These are phyloP conservation scores for Yamadazyma sp. DNA, from an alignment of 1,139 yeast genomes.

Conservation along the genomic window DNA sequence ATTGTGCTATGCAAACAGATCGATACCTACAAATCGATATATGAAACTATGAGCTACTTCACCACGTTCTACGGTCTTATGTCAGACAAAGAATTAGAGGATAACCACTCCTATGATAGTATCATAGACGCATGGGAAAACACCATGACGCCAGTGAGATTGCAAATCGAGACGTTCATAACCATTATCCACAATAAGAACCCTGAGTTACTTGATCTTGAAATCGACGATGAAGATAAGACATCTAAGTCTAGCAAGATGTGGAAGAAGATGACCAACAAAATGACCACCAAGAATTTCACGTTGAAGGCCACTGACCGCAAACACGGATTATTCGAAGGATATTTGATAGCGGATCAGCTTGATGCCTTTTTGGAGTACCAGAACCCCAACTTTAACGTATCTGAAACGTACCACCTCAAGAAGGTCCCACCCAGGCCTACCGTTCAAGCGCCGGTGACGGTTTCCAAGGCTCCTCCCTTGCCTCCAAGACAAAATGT, in stretches of 20 bases:
- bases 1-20: slow-evolving; percentile 33
- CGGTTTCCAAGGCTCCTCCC: slow-evolving; percentile 20
- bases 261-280: slow-evolving; percentile 28
- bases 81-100: slow-evolving; percentile 9
- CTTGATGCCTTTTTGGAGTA: slow-evolving; percentile 30
- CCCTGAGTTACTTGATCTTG: slow-evolving; percentile 32
- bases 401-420: slow-evolving; percentile 34
- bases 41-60: slow-evolving; percentile 30
- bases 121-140: slow-evolving; percentile 38
- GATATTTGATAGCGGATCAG: slow-evolving; percentile 34
- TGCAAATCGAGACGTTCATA: slow-evolving; percentile 39
- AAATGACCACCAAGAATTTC: slow-evolving; percentile 25
- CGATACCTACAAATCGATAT: slow-evolving; percentile 29
- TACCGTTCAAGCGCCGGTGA: slow-evolving; percentile 19
- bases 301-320: slow-evolving; percentile 28
- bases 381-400: slow-evolving; percentile 27
- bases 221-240: slow-evolving; percentile 31
- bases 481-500: slow-evolving; percentile 34
- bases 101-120: slow-evolving; percentile 18
- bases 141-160: slow-evolving; percentile 28
- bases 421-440: slow-evolving; percentile 17
- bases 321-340: slow-evolving; percentile 33
- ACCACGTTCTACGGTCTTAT: slow-evolving; percentile 40
- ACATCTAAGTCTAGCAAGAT: slow-evolving; percentile 24
- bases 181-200: slow-evolving; percentile 28